Conservation (phyloP, 805 yeast species). For the Suhomyces kilbournensis region DNA sequence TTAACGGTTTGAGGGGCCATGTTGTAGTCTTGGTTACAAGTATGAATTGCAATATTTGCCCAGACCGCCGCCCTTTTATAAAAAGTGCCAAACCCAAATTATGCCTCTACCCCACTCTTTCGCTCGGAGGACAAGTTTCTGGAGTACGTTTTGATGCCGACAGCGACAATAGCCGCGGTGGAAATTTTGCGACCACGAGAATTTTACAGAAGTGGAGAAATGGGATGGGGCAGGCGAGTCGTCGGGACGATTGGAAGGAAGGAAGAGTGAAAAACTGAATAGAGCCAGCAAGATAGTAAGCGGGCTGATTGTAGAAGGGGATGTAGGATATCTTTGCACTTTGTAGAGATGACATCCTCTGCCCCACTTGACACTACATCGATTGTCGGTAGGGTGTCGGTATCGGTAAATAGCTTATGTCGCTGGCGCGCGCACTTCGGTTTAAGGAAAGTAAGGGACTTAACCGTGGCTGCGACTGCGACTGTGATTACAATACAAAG, state of each 20-base stretch:
- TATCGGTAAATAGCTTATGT: background rate
- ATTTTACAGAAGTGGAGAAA: background rate
- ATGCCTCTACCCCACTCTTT: constrained; percentile 5
- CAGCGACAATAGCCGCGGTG: background rate
- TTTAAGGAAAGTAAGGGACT: background rate
- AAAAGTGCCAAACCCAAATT: background rate
- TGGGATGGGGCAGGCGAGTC: background rate
- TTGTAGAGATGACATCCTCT: background rate
- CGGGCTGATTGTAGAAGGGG: background rate
- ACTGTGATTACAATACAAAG: background rate
- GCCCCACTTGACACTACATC: background rate
- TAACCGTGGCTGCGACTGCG: background rate
- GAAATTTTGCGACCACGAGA: background rate
- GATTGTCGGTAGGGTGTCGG: background rate
- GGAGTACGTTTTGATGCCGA: background rate
- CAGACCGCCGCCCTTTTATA: constrained; percentile 1
- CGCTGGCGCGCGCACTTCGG: background rate
- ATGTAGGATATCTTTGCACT: background rate
- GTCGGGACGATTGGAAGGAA: background rate
- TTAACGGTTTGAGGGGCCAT: background rate
- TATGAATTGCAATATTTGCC: background rate
- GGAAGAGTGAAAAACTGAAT: background rate
- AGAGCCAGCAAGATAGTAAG: background rate
- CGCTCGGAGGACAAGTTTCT: background rate
- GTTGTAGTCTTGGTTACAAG: background rate